phyloP scores from a whole-genome alignment of 495 filamentous ascomycete genomes.

The Cryomyces minteri region DNA sequence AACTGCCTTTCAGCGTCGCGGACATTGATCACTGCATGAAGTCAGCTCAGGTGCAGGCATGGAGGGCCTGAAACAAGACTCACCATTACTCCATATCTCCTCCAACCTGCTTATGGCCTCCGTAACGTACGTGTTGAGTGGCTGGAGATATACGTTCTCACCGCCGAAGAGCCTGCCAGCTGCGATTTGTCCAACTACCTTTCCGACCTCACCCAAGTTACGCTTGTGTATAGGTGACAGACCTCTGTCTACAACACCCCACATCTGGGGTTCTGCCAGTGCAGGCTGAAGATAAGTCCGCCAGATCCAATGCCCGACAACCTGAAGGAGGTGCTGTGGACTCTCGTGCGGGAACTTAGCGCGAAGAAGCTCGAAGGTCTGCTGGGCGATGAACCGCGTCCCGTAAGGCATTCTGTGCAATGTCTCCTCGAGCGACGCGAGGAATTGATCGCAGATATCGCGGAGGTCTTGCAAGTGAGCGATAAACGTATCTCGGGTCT shows the following conservation, averaged over 20 bases:
- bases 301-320: slow-evolving; percentile 82
- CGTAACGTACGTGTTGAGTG: slow-evolving; percentile 73
- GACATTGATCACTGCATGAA: slow-evolving; percentile 44
- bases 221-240: slow-evolving; percentile 83
- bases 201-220: slow-evolving; percentile 78
- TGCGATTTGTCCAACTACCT: slow-evolving; percentile 75
- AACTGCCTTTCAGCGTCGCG: slow-evolving; percentile 77
- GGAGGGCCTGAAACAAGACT: too few relatives aligned
- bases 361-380: slow-evolving; percentile 63
- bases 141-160: slow-evolving; percentile 90
- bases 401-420: slow-evolving; percentile 85
- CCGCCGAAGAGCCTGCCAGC: slow-evolving; percentile 66
- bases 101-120: slow-evolving; percentile 70
- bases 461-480: slow-evolving; percentile 83
- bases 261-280: slow-evolving; percentile 67
- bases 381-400: slow-evolving; percentile 70
- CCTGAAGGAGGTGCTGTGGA: slow-evolving; percentile 58
- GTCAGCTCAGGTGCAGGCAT: too few relatives aligned
- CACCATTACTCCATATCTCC: slow-evolving; percentile 37
- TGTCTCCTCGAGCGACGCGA: slow-evolving; percentile 60
- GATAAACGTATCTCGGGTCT: slow-evolving; percentile 82
- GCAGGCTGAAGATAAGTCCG: slow-evolving; percentile 85
- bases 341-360: slow-evolving; percentile 63
- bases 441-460: slow-evolving; percentile 82
- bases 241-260: slow-evolving; percentile 72